Evolutionary conservation across 768 basidiomycete genomes (phyloP).

Genomic region (Boletales sp.): DNA sequence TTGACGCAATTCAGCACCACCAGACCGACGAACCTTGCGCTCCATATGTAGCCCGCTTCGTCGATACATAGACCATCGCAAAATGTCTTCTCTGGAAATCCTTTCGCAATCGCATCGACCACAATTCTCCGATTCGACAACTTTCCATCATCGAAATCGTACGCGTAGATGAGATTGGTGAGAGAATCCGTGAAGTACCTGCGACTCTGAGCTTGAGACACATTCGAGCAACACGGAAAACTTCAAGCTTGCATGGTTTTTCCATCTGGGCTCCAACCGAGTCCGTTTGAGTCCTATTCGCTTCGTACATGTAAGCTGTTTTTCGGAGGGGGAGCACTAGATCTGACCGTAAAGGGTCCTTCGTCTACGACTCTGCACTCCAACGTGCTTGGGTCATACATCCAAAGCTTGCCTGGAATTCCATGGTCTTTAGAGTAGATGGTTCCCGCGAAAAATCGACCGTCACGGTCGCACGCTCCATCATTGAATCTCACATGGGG

Average conservation of each 20-base stretch:
- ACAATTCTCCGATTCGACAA: slow-evolving; percentile 54
- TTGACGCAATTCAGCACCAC: background rate
- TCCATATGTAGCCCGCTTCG: slow-evolving; percentile 61
- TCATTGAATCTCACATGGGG: slow-evolving; percentile 63
- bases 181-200: slow-evolving; percentile 73
- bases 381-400: slow-evolving; percentile 51
- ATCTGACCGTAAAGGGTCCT: slow-evolving; percentile 60
- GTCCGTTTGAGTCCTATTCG: slow-evolving; percentile 17
- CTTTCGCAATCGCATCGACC: slow-evolving; percentile 53
- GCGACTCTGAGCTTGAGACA: slow-evolving; percentile 8
- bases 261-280: slow-evolving; percentile 20
- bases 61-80: slow-evolving; percentile 70
- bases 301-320: background rate
- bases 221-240: slow-evolving; percentile 3
- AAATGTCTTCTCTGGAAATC: slow-evolving; percentile 46
- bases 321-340: slow-evolving; percentile 4
- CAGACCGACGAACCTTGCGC: slow-evolving; percentile 43
- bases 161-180: slow-evolving; percentile 63
- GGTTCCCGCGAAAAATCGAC: slow-evolving; percentile 67
- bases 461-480: slow-evolving; percentile 61
- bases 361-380: slow-evolving; percentile 51
- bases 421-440: slow-evolving; percentile 45
- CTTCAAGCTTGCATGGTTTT: slow-evolving; percentile 18
- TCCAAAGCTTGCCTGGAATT: slow-evolving; percentile 56
- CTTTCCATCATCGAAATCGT: slow-evolving; percentile 48